Evolutionary conservation across 2,329 filamentous ascomycete species (phyloP), one percentile per base, ranked within the genome.

Genomic region (Diaporthe ilicicola): DNA sequence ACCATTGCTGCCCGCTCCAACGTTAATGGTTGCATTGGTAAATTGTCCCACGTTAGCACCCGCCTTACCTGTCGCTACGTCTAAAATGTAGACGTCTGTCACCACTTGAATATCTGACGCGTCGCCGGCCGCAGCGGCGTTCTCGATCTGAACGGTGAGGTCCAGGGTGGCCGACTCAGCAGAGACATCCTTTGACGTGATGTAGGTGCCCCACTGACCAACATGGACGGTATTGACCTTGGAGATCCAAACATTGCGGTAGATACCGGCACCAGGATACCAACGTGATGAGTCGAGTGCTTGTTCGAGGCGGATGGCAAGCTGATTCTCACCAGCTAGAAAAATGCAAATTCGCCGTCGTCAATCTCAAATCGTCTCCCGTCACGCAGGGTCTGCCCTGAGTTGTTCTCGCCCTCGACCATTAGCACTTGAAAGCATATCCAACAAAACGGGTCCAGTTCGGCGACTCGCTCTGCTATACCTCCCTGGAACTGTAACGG

Each of bases 391-490:
- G 80, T 81, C 39, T 78, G 74, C 3, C 79, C 77, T 8, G 79
- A 80, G 61, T 88, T 86, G 74, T 89, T 89, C 76, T 89, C 86
- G 1, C 85, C 86, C 17, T 77, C 80, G 2, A 89, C 85, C 7
- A 85, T 79, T n/a, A 89, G 79, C 6, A 84, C 82, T 74, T 89
- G 87, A 75, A 89, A 90, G 34, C 80, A 82, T 75, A 88, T 89
- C 87, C 86, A 89, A 0, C 87, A 82, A 71, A 86, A 87, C 2
- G 86, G 86, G 4, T 76, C 75, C 13, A 89, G 76, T 48, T 74
- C 51, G 17, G 74, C 69, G 9, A 89, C 80, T 4, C 73, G 75
- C 17, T 70, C 74, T 50, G 78, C 80, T 85, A 87, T 87, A 72
- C 86, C 76, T 89, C 87, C 2, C 83, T 66, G 76, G 78, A 84